Base-by-base conservation (phyloP, 1,284 basidiomycete species). In the Porogramme epimiltina region DNA sequence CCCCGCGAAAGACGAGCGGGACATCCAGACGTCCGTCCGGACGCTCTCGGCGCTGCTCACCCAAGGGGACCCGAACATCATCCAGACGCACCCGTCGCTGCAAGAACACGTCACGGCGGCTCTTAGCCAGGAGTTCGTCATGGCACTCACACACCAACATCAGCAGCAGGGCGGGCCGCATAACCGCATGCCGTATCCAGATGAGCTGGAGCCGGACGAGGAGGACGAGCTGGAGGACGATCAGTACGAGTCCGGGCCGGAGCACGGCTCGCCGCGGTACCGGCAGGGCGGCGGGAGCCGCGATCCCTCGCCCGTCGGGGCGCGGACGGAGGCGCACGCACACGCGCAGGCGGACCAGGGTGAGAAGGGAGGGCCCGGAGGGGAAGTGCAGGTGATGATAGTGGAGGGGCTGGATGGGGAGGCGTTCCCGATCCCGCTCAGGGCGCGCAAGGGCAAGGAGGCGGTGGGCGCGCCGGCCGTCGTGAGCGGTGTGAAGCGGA, bases 81-180 rank as follows among this genome's bases (percentile, higher is more conserved):
- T 55, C 22, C 34, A 47, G 6, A 18, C 43, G 2, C 52, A 49
- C 45, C 75, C 80, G 47, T 75, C 79, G 18, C 67, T 86, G 42
- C 84, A 85, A 50, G 76, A 77, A 19, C 79, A 79, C 16, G 81
- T 88, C 5, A 84, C 85, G 13, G 59, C 62, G 22, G 84, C 79
- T 49, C 84, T 89, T 55, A 86, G 84, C 54, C 85, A 82, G 15
- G 87, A 87, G 64, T 83, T 91, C 52, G 86, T 85, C 4, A 85
- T 85, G 16, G 85, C 85, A 0, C 82, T 90, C 54, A 86, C 84
- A 3, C 82, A 89, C 56, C 49, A 55, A 18, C 44, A 41, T 16
- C 45, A 45, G 9, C 24, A 22, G 11, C 34, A 13, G 34, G 34
- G 34, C 34, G 34, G 13, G 34, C 34, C 34, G 13, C 19, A 31